Evolutionary conservation across 495 filamentous ascomycete genomes (phyloP).

Genomic region (Daldinia caldariorum): DNA sequence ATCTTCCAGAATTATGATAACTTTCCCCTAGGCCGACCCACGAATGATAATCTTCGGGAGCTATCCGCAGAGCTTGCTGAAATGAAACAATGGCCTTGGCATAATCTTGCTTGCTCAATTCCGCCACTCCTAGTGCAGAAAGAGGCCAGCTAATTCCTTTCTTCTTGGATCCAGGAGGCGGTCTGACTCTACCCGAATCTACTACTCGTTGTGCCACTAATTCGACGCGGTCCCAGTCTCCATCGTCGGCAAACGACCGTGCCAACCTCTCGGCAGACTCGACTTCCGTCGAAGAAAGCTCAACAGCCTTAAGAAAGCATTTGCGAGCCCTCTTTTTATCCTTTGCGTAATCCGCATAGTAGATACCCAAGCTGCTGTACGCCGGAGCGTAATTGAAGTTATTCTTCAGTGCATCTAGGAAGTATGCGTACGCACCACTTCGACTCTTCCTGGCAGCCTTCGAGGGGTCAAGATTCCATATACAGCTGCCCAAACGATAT

Average conservation of each 20-base stretch:
- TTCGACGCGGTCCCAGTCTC: slow-evolving; percentile 97
- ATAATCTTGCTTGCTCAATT: slow-evolving; percentile 94
- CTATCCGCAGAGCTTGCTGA: slow-evolving; percentile 84
- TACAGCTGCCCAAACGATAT: slow-evolving; percentile 86
- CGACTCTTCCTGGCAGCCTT: slow-evolving; percentile 77
- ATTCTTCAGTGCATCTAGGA: slow-evolving; percentile 82
- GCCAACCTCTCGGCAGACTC: slow-evolving; percentile 89
- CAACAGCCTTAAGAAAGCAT: slow-evolving; percentile 97
- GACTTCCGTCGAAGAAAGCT: slow-evolving; percentile 87
- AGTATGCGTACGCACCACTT: slow-evolving; percentile 76
- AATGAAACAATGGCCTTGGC: slow-evolving; percentile 87
- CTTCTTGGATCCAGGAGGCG: slow-evolving; percentile 88
- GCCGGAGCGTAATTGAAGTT: slow-evolving; percentile 92
- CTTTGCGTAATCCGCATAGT: slow-evolving; percentile 88
- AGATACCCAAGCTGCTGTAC: slow-evolving; percentile 95
- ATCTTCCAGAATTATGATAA: slow-evolving; percentile 92
- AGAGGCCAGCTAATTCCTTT: slow-evolving; percentile 95
- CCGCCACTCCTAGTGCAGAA: slow-evolving; percentile 94
- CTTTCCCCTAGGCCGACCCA: slow-evolving; percentile 97
- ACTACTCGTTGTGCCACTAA: slow-evolving; percentile 89
- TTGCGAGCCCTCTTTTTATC: slow-evolving; percentile 84
- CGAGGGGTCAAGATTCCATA: slow-evolving; percentile 84
- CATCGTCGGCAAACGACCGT: slow-evolving; percentile 81
- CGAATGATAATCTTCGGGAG: slow-evolving; percentile 87
- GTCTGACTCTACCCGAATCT: slow-evolving; percentile 88